Conservation (phyloP, 2,329 filamentous ascomycete genomes). For the Beauveria australis region DNA sequence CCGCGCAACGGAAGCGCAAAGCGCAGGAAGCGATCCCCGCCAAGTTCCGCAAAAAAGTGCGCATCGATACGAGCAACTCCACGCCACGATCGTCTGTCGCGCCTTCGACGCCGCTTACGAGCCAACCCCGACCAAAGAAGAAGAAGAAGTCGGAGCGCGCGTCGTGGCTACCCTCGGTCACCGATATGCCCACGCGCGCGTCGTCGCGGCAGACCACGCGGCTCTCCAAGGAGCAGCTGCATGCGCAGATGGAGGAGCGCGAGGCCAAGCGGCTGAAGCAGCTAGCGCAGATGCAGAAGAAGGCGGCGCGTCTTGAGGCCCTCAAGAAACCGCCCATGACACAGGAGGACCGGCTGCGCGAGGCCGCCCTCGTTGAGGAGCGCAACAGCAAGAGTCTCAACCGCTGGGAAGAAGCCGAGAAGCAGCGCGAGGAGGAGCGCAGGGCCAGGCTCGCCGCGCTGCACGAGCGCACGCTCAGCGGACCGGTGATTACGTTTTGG, state of each 20-base stretch:
- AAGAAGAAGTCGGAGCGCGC: constrained; percentile 54
- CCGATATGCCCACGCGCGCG: constrained; percentile 49
- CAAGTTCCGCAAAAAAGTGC: constrained; percentile 66
- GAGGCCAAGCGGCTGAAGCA: constrained; percentile 64
- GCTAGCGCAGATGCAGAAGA: constrained; percentile 57
- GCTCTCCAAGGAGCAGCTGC: constrained; percentile 52
- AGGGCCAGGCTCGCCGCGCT: constrained; percentile 77
- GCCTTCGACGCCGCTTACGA: constrained; percentile 25
- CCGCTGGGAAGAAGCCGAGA: constrained; percentile 89
- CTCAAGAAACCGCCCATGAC: constrained; percentile 75
- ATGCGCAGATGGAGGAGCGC: constrained; percentile 66
- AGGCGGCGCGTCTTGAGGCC: constrained; percentile 62
- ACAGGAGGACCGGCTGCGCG: constrained; percentile 74
- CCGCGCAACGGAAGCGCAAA: constrained; percentile 69
- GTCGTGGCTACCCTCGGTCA: constrained; percentile 48
- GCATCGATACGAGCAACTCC: constrained; percentile 47
- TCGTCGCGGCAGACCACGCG: constrained; percentile 51
- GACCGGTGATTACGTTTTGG: constrained; percentile 86
- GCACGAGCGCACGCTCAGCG: constrained; percentile 77
- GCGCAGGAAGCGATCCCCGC: constrained; percentile 65
- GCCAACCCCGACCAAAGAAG: constrained; percentile 44
- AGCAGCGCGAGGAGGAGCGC: constrained; percentile 76
- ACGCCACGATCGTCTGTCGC: constrained; percentile 23
- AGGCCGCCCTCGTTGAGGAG: constrained; percentile 76
- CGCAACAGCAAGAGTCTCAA: constrained; percentile 85